A percentile compares a stretch with the other conserved stretches of the same genome.
Evolutionary conservation across 2,329 filamentous ascomycete species (phyloP).

Genomic region (Dactylellina parvicollis): DNA sequence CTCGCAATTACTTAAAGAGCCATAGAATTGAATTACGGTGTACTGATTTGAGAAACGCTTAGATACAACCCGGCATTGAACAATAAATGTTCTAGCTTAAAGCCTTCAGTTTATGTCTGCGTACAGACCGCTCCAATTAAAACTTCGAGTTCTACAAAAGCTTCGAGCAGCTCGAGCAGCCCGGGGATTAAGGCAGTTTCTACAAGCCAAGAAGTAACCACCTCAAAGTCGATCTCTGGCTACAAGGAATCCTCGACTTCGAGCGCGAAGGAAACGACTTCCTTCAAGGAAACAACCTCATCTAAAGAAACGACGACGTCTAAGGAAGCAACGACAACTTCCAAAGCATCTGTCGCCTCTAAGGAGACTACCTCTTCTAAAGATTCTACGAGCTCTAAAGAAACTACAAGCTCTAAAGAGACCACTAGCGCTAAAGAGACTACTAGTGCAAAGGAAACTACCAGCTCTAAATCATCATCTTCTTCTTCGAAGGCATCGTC

Average conservation of each 20-base stretch:
- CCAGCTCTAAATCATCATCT: not conserved
- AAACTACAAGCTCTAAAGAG: constrained; percentile 1
- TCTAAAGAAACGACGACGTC: not conserved
- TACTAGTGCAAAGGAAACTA: too few relatives aligned
- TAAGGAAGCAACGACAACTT: too few relatives aligned
- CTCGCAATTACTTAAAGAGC: too few relatives aligned
- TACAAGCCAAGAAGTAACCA: too few relatives aligned
- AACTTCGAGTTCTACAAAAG: constrained; percentile 1
- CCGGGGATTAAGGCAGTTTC: too few relatives aligned
- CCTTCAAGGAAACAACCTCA: not conserved
- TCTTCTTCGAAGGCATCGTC: not conserved
- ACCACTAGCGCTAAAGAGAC: too few relatives aligned
- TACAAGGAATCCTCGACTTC: too few relatives aligned
- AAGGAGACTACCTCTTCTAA: not conserved
- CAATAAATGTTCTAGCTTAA: constrained; percentile 13
- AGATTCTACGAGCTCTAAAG: too few relatives aligned
- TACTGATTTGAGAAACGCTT: too few relatives aligned
- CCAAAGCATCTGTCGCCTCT: not conserved
- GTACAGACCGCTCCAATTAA: constrained; percentile 1
- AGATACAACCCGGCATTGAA: constrained; percentile 29
- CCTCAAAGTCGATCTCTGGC: too few relatives aligned
- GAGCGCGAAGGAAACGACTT: too few relatives aligned
- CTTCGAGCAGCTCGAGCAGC: not conserved
- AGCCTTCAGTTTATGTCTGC: constrained; percentile 27
- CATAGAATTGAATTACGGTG: too few relatives aligned